These are phyloP conservation scores for Immersiella caudata DNA, from an alignment of 495 filamentous ascomycete species.

Conservation along the genomic window DNA sequence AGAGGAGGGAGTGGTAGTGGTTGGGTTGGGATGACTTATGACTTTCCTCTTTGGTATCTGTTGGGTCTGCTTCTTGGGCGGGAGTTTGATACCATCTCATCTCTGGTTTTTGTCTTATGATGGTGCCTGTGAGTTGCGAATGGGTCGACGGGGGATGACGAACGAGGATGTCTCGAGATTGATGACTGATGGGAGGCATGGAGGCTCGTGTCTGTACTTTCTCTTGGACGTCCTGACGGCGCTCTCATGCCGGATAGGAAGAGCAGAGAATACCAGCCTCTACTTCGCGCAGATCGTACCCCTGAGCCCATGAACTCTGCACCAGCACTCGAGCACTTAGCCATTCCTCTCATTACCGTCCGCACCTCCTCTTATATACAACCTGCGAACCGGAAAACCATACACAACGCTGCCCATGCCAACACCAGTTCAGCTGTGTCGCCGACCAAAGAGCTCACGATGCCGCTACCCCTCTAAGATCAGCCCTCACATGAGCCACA, in stretches of 20 bases:
- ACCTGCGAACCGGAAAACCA: background rate
- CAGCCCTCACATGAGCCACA: too few relatives aligned
- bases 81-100: background rate
- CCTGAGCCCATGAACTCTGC: background rate
- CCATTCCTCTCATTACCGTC: background rate
- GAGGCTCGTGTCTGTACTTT: too few relatives aligned
- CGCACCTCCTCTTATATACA: background rate
- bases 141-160: too few relatives aligned
- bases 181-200: too few relatives aligned
- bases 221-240: too few relatives aligned
- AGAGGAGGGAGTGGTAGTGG: background rate
- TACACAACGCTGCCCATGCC: background rate
- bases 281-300: too few relatives aligned
- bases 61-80: background rate
- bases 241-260: too few relatives aligned
- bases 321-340: background rate
- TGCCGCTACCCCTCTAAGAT: too few relatives aligned
- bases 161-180: too few relatives aligned
- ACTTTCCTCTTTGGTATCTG: background rate
- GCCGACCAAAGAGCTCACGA: background rate
- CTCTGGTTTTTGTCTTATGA: background rate
- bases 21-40: background rate
- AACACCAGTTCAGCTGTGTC: background rate
- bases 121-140: too few relatives aligned
- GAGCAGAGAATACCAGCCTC: too few relatives aligned